Evolutionary conservation across 2,329 filamentous ascomycete species (phyloP).

Genomic region (Aspergillus tanneri): DNA sequence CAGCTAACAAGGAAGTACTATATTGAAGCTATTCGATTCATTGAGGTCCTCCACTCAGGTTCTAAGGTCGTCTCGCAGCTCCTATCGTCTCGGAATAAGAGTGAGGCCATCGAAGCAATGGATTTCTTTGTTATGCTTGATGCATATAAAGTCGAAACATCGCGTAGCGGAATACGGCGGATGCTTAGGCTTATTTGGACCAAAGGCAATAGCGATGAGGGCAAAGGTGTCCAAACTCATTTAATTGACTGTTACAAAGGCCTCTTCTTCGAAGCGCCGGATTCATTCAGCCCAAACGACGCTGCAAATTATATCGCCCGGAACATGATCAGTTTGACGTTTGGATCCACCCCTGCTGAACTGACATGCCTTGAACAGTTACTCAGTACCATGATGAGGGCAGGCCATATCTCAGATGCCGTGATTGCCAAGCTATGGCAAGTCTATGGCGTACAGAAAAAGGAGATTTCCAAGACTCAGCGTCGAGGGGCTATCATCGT

Average conservation of each 20-base stretch:
- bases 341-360: constrained; percentile 90
- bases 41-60: constrained; percentile 82
- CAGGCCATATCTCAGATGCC: constrained; percentile 76
- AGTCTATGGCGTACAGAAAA: constrained; percentile 90
- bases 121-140: constrained; percentile 96
- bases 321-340: constrained; percentile 99
- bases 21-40: constrained; percentile 88
- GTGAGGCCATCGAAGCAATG: constrained; percentile 97
- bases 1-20: constrained; percentile 89
- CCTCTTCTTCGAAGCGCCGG: constrained; percentile 93
- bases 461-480: constrained; percentile 88
- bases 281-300: constrained; percentile 82
- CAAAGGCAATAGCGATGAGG: constrained; percentile 98
- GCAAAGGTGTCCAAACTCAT: constrained; percentile 95
- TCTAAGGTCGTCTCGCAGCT: constrained; percentile 81
- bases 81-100: constrained; percentile 93
- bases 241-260: constrained; percentile 95
- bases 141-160: constrained; percentile 92
- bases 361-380: constrained; percentile 93
- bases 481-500: constrained; percentile 93
- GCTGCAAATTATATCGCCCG: constrained; percentile 92
- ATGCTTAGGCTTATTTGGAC: constrained; percentile 99
- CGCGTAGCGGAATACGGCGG: constrained; percentile 84
- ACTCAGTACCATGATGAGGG: constrained; percentile 96
- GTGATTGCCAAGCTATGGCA: constrained; percentile 95